Evolutionary conservation across 306 rosid species (phyloP).

Genomic region (Abrus pulchellus): DNA sequence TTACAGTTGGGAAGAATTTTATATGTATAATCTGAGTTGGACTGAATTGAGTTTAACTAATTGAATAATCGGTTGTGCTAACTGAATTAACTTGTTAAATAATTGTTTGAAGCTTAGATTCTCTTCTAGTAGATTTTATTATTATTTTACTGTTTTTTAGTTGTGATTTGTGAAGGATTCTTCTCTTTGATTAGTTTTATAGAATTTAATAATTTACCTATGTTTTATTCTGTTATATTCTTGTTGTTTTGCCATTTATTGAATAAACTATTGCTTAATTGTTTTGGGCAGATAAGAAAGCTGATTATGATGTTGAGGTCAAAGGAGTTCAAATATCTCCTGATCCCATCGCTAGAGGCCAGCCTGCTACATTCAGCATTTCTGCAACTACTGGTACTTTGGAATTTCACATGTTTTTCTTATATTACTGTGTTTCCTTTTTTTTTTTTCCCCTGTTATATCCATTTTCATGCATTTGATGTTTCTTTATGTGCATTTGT

Average conservation of each 20-base stretch:
- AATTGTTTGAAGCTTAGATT: not conserved
- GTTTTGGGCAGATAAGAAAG: constrained; percentile 65
- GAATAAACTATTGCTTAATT: constrained; percentile 21
- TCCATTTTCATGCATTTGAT: not conserved
- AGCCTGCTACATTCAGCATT: constrained; percentile 80
- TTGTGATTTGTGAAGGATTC: not conserved
- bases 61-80: constrained; percentile 18
- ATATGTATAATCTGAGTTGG: not conserved
- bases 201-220: not conserved
- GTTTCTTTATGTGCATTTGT: not conserved
- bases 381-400: constrained; percentile 76
- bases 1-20: not conserved
- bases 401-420: not conserved
- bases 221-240: not conserved
- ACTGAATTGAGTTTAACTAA: not conserved
- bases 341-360: constrained; percentile 77
- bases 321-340: constrained; percentile 79
- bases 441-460: not conserved
- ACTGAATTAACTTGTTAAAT: constrained; percentile 7
- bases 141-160: not conserved
- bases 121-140: not conserved
- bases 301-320: constrained; percentile 72
- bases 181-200: constrained; percentile 3
- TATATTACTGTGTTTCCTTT: constrained; percentile 9
- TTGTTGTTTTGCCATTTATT: not conserved